Evolutionary conservation across 192 early-diverging fungal species (phyloP), one percentile per base, ranked within the genome.

Genomic region (Mortierella antarctica): DNA sequence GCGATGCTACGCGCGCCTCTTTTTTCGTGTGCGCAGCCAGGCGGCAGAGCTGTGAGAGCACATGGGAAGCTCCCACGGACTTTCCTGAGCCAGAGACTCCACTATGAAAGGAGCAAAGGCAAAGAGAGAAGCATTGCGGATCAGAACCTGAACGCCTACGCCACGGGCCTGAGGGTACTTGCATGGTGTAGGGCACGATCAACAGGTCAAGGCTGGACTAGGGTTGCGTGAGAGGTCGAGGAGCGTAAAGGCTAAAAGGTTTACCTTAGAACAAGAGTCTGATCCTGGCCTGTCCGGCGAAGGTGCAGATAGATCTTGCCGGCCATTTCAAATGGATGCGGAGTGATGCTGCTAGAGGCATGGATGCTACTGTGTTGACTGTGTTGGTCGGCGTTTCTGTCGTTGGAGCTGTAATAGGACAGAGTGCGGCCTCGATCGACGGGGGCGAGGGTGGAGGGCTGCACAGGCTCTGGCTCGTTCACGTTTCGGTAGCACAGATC

Each of bases 81-180:
- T 99, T 99, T 55, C 97, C 96, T 41, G 92, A 92, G 7, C 96
- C 96, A 44, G 89, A 88, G 57, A 95, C 89, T 45, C 97, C 97
- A 70, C 95, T 95, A 82, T 10, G 31, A 42, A 45, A 6, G 31
- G 31, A 31, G 45, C 50, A 52, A 18, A 60, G 44, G 41, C 58
- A 17, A 14, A 44, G 48, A n/a, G 7, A 48, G 55, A 62, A 51
- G 67, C 21, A 17, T 48, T 17, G 31, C 3, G 31, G 31, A 31
- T 31, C 31, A 31, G 31, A 31, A 1, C 3, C 31, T 31, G 31
- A 8, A 20, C 31, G 58, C n/a, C 4, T n/a, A 51, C 13, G 4
- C 50, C 50, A 2, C 50, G 4, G 4, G n/a, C 12, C 50, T 15
- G 50, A n/a, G 12, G 12, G n/a, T 12, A 15, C 13, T 51, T 12